Base-by-base conservation (phyloP, 129 eudicot species). In the Cynara cardunculus region DNA sequence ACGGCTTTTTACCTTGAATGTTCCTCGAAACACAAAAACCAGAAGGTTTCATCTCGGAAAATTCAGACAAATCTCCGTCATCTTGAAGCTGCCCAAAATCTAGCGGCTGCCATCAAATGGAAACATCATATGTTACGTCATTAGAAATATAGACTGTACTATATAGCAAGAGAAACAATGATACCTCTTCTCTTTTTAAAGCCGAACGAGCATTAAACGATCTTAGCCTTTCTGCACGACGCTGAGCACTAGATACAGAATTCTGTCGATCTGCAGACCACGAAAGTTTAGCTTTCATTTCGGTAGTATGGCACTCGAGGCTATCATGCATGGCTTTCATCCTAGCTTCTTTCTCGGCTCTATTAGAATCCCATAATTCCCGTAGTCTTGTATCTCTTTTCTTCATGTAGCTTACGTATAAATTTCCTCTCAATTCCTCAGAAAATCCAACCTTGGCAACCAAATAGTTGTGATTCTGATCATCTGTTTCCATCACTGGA, bases 311-410 rank as follows among this genome's bases (percentile, higher is more conserved):
- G 71, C 85, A 81, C 81, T 92, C 96, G 73, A 94, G 87, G 72
- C 80, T 86, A 79, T 90, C 94, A 30, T 94, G 92, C 98, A 94
- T 84, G 19, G 92, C 89, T 85, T 90, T 94, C 89, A 91, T 77
- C 80, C 81, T 84, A 8, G 98, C 96, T 89, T 94, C 98, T 80
- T 94, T 94, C 85, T 91, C 93, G 5, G 78, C 87, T 76, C 92
- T 66, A 61, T 80, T 92, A 34, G 91, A 89, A 81, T 87, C 86
- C 98, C 96, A 94, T 61, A 87, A 92, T 74, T 90, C 94, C 81
- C 72, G 90, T 37, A 94, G 82, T 69, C 89, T 90, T 70, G 83
- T 92, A 86, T 94, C 89, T 86, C 98, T 85, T 86, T 86, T 94
- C 85, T 92, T 94, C 86, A 87, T 85, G 86, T 94, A 94, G 30